Evolutionary conservation across 108 stramenopile genomes (phyloP).

Genomic region (Aurantiochytrium sp.): DNA sequence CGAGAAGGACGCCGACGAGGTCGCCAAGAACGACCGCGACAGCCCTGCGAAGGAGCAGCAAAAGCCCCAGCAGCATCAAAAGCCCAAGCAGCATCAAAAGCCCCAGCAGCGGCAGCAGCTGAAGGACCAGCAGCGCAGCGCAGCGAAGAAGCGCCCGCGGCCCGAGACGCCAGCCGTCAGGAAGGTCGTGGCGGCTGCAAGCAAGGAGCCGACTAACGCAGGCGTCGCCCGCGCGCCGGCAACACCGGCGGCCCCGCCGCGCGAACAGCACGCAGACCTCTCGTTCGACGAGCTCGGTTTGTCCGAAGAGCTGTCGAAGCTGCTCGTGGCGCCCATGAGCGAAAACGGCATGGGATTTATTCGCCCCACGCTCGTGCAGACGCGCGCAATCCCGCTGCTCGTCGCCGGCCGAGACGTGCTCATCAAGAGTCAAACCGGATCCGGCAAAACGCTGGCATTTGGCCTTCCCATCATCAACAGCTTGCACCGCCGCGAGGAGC

Average conservation of each 20-base stretch:
- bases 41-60: background rate
- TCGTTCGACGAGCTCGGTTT: background rate
- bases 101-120: background rate
- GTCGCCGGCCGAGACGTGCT: constrained; percentile 46
- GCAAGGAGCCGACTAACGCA: background rate
- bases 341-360: constrained; percentile 47
- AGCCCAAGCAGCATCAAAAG: background rate
- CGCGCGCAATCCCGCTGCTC: constrained; percentile 43
- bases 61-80: background rate
- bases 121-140: background rate
- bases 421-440: constrained; percentile 55
- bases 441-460: constrained; percentile 61
- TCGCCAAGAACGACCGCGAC: background rate
- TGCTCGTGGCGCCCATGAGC: background rate
- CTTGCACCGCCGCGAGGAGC: constrained; percentile 23
- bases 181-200: background rate
- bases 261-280: background rate
- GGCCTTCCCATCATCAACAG: constrained; percentile 50
- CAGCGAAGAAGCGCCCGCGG: too few species aligned
- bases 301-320: background rate
- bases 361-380: constrained; percentile 46
- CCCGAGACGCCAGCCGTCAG: background rate
- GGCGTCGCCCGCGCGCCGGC: too few species aligned
- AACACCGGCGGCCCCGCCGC: background rate
- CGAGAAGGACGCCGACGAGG: too few species aligned